These are phyloP conservation scores for Rossbeevera mucosa DNA, from an alignment of 768 basidiomycete species.

Conservation along the genomic window DNA sequence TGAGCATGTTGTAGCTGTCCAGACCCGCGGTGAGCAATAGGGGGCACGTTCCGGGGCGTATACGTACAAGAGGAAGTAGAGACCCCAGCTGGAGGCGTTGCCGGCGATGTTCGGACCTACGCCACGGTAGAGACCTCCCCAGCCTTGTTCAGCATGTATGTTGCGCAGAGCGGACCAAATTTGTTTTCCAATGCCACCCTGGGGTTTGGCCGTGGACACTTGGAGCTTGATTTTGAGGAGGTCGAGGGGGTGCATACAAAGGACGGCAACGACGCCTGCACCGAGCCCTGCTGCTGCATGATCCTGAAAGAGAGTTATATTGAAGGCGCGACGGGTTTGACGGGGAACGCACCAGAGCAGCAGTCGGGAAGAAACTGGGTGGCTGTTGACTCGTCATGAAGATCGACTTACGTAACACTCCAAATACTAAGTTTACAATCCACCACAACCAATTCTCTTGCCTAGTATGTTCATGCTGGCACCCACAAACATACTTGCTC, in stretches of 20 bases:
- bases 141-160: conserved; percentile 72
- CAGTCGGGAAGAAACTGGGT: conserved; percentile 41
- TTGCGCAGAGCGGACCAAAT: conserved; percentile 73
- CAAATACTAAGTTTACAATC: too few species aligned
- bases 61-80: conserved; percentile 92
- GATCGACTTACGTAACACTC: conserved; percentile 18
- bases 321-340: neutral
- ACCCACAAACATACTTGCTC: too few species aligned
- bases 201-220: conserved; percentile 65
- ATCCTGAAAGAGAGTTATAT: conserved; percentile 52
- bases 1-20: conserved; percentile 87
- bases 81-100: conserved; percentile 94
- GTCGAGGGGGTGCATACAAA: conserved; percentile 97
- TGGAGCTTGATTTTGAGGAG: conserved; percentile 93
- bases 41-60: neutral
- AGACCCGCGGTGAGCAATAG: conserved; percentile 3
- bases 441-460: too few species aligned
- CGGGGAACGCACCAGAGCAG: conserved; percentile 28
- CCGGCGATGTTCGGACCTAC: conserved; percentile 88
- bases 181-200: conserved; percentile 59
- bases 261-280: conserved; percentile 86
- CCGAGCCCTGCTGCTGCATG: conserved; percentile 93
- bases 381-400: conserved; percentile 28
- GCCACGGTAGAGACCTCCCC: conserved; percentile 86
- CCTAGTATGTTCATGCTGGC: too few species aligned